These are phyloP conservation scores for Pythium coloratum DNA, from an alignment of 352 stramenopile genomes.

Conservation along the genomic window DNA sequence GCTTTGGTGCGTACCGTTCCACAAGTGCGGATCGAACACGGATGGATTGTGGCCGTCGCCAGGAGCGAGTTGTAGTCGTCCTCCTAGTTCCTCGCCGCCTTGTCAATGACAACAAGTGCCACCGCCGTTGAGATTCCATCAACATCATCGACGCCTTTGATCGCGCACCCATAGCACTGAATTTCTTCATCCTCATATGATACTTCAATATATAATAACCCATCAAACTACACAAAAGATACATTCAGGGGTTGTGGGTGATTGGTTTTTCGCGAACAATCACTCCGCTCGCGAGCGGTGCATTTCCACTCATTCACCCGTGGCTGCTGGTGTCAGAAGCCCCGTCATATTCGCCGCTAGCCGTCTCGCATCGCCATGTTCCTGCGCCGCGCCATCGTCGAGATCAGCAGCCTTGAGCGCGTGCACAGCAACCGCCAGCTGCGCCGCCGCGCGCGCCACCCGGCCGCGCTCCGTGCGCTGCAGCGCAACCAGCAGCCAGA, in stretches of 20 bases:
- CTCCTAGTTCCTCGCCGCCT: too few species aligned
- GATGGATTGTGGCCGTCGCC: too few species aligned
- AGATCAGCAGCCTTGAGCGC: constrained; percentile 49
- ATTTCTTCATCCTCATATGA: too few species aligned
- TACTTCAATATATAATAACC: neutral
- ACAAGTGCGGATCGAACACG: too few species aligned
- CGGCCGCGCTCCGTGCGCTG: constrained; percentile 62
- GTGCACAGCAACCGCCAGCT: constrained; percentile 87
- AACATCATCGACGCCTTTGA: too few species aligned
- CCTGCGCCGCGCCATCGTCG: constrained; percentile 56
- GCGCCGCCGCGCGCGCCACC: constrained; percentile 78
- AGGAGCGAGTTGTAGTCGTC: too few species aligned
- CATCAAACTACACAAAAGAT: neutral
- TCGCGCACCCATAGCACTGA: too few species aligned
- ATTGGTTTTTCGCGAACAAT: neutral
- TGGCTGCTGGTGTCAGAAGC: neutral
- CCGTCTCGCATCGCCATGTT: constrained; percentile 28
- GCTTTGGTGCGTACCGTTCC: too few species aligned
- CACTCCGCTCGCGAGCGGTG: constrained; percentile 5
- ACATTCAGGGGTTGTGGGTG: neutral
- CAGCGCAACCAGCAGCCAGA: constrained; percentile 59
- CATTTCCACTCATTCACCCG: constrained; percentile 19
- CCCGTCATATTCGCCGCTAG: neutral
- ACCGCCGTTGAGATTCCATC: too few species aligned
- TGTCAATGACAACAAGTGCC: too few species aligned